These are phyloP conservation scores for Hymenoscyphus fructigenus DNA, from an alignment of 2,329 filamentous ascomycete species.

Conservation along the genomic window DNA sequence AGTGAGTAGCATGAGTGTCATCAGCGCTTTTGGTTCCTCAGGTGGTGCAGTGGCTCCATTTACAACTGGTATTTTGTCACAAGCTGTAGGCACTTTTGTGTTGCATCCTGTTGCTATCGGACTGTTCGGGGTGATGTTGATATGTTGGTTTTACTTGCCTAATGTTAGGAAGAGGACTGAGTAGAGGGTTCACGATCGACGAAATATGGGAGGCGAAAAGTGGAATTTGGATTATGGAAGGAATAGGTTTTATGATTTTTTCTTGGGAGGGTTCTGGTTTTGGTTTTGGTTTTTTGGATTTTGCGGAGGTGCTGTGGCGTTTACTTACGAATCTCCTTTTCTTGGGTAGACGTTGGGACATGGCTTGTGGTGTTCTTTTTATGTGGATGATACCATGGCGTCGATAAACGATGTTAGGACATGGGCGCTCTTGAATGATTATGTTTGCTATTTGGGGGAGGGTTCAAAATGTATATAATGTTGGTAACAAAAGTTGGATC, in stretches of 20 bases:
- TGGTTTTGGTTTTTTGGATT: not conserved
- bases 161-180: conserved; percentile 58
- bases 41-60: conserved; percentile 65
- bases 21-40: conserved; percentile 66
- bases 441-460: no score
- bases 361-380: conserved; percentile 20
- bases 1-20: conserved; percentile 64
- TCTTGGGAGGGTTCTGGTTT: not conserved
- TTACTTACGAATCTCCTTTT: not conserved
- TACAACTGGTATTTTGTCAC: conserved; percentile 48
- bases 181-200: conserved; percentile 36
- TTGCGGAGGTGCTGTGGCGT: conserved; percentile 29
- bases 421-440: no score
- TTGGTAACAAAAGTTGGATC: no score
- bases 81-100: conserved; percentile 47
- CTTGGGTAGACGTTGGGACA: conserved; percentile 28
- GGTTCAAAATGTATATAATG: no score
- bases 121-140: conserved; percentile 63
- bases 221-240: not conserved
- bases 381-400: no score
- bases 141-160: conserved; percentile 63
- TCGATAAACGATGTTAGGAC: no score
- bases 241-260: no score
- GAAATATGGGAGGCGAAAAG: not conserved
- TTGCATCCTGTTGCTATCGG: conserved; percentile 60